A percentile compares a stretch with the other conserved stretches of the same genome.
phyloP scores from a whole-genome alignment of 352 stramenopile genomes.

The Phytophthora macrochlamydospora region DNA sequence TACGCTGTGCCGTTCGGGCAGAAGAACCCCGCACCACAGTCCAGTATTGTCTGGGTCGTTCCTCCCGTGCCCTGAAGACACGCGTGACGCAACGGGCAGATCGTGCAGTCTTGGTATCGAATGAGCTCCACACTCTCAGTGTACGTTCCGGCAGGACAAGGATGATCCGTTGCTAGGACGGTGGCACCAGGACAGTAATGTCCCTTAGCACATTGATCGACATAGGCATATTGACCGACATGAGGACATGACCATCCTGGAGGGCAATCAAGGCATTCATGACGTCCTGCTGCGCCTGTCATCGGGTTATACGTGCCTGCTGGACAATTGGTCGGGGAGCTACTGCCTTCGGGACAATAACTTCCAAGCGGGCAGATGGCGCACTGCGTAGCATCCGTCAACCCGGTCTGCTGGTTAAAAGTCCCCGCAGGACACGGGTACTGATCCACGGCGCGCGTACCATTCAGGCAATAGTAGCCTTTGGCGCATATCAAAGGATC shows the following conservation, averaged over 20 bases:
- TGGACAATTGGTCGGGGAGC: slow-evolving; percentile 64
- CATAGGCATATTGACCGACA: slow-evolving; percentile 64
- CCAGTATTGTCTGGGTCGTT: slow-evolving; percentile 70
- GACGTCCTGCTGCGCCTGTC: slow-evolving; percentile 43
- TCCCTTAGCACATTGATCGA: slow-evolving; percentile 64
- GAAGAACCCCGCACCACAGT: slow-evolving; percentile 77
- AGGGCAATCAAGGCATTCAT: slow-evolving; percentile 75
- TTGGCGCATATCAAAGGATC: slow-evolving; percentile 61
- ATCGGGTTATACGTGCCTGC: slow-evolving; percentile 79
- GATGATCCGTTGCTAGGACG: slow-evolving; percentile 51
- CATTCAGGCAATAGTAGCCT: slow-evolving; percentile 85
- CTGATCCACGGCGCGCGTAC: slow-evolving; percentile 63
- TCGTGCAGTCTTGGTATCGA: slow-evolving; percentile 71
- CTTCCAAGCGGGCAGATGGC: slow-evolving; percentile 62
- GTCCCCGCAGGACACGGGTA: slow-evolving; percentile 90
- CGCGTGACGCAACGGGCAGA: slow-evolving; percentile 73
- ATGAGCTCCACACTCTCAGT: slow-evolving; percentile 73
- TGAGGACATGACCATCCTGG: slow-evolving; percentile 76
- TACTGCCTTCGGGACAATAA: slow-evolving; percentile 87
- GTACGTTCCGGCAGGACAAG: slow-evolving; percentile 80
- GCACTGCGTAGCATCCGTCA: slow-evolving; percentile 58
- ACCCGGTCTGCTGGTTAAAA: slow-evolving; percentile 69
- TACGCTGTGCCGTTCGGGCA: slow-evolving; percentile 82
- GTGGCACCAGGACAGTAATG: slow-evolving; percentile 82
- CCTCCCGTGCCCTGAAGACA: slow-evolving; percentile 78